These are phyloP conservation scores for Phytophthora chlamydospora DNA, from an alignment of 352 stramenopile species.

Conservation along the genomic window DNA sequence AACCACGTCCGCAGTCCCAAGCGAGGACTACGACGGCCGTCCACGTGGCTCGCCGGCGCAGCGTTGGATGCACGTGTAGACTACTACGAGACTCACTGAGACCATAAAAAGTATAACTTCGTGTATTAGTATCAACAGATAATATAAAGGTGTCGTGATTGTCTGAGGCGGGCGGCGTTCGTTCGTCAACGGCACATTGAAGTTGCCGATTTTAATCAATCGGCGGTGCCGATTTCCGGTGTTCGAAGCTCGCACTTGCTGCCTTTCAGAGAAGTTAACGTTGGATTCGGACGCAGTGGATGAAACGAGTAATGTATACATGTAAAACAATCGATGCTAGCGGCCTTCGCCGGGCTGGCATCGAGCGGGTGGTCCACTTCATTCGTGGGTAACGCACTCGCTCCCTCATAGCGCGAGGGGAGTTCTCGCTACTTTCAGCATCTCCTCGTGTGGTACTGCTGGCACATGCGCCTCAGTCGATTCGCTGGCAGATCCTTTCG, in stretches of 20 bases:
- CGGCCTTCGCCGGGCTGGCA: conserved; percentile 15
- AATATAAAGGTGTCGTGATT: conserved; percentile 12
- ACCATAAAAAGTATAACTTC: not conserved
- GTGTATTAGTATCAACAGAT: not conserved
- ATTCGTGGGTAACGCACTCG: conserved; percentile 27
- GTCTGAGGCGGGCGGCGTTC: conserved; percentile 18
- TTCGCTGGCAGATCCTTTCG: conserved; percentile 18
- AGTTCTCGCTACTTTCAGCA: conserved; percentile 24
- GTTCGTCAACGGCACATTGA: conserved; percentile 14
- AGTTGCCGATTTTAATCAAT: conserved; percentile 17
- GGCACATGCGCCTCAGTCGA: conserved; percentile 22
- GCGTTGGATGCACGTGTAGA: conserved; percentile 34
- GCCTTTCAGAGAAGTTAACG: too few relatives aligned
- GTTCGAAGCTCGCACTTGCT: not conserved
- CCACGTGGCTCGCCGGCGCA: conserved; percentile 52
- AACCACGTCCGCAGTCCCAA: conserved; percentile 60
- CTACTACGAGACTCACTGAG: conserved; percentile 30
- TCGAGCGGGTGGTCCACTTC: conserved; percentile 28
- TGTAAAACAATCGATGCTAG: conserved; percentile 27
- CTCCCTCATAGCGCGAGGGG: conserved; percentile 21
- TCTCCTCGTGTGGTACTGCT: conserved; percentile 34
- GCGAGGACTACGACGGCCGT: conserved; percentile 53
- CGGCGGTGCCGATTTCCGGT: conserved; percentile 3
- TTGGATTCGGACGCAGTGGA: too few relatives aligned
- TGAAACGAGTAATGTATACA: conserved; percentile 29